Evolutionary conservation across 352 stramenopile genomes (phyloP).

Genomic region (Phytophthora tubulina): DNA sequence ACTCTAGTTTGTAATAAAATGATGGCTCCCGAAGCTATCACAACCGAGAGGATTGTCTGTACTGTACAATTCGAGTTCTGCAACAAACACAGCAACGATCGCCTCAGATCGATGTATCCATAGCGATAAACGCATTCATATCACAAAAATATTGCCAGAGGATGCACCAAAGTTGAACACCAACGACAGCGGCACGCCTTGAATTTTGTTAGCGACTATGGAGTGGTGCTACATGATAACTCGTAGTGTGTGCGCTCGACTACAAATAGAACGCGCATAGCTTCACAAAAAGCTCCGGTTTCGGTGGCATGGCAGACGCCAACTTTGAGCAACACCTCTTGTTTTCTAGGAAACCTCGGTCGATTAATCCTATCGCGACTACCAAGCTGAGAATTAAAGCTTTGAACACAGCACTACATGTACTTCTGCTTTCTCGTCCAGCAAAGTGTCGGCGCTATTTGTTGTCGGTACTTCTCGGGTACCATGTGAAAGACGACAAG

Average conservation of each 20-base stretch:
- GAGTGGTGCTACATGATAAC: neutral
- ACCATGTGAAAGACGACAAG: neutral
- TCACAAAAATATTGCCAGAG: too few relatives aligned
- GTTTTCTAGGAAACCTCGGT: constrained; percentile 2
- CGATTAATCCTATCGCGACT: constrained; percentile 6
- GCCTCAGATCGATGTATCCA: too few relatives aligned
- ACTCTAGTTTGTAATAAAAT: too few relatives aligned
- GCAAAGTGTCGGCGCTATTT: neutral
- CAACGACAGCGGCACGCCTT: too few relatives aligned
- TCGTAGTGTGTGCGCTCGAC: neutral
- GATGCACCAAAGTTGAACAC: too few relatives aligned
- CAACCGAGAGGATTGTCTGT: too few relatives aligned
- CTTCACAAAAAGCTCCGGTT: neutral
- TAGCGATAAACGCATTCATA: too few relatives aligned
- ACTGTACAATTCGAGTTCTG: too few relatives aligned
- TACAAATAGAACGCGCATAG: neutral
- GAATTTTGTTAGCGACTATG: too few relatives aligned
- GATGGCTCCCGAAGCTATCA: too few relatives aligned
- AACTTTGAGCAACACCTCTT: neutral
- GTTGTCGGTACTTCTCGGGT: neutral
- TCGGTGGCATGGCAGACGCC: constrained; percentile 10
- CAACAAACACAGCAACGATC: too few relatives aligned
- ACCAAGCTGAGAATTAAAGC: constrained; percentile 4
- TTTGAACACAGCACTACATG: neutral
- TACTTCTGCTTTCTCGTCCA: too few relatives aligned